These are phyloP conservation scores for Alternaria arborescens DNA, from an alignment of 2,329 filamentous ascomycete genomes.

Conservation along the genomic window DNA sequence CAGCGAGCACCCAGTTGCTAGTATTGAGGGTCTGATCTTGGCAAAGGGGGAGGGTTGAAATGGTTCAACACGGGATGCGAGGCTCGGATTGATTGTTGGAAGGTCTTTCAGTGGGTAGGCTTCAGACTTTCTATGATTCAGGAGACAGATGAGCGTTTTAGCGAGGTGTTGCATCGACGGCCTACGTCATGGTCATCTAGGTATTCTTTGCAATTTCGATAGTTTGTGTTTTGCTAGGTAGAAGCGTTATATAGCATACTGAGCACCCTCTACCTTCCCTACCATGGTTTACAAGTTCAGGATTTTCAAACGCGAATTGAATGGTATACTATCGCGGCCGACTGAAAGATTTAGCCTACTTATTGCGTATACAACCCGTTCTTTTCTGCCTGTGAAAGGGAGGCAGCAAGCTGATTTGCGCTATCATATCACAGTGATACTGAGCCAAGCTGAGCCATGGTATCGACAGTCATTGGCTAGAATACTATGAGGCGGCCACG, in stretches of 20 bases:
- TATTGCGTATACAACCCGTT: neutral
- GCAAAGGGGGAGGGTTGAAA: neutral
- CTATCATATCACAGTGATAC: neutral
- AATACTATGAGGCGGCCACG: neutral
- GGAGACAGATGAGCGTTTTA: neutral
- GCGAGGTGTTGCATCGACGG: conserved; percentile 1
- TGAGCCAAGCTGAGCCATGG: neutral
- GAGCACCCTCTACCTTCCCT: neutral
- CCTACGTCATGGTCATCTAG: neutral
- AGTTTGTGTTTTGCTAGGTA: neutral
- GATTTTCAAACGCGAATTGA: neutral
- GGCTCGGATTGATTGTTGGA: neutral
- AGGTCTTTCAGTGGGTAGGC: neutral
- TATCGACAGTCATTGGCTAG: neutral
- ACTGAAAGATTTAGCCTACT: neutral
- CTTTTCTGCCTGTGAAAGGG: neutral
- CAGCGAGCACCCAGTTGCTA: neutral
- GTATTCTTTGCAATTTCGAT: neutral
- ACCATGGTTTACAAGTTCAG: neutral
- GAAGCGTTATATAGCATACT: neutral
- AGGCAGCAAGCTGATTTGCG: neutral
- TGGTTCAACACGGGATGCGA: neutral
- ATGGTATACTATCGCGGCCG: fast-evolving
- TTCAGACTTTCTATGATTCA: neutral
- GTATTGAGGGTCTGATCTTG: neutral